Base-by-base conservation (phyloP, 139 green algal species). In the Coelastrella sp. region DNA sequence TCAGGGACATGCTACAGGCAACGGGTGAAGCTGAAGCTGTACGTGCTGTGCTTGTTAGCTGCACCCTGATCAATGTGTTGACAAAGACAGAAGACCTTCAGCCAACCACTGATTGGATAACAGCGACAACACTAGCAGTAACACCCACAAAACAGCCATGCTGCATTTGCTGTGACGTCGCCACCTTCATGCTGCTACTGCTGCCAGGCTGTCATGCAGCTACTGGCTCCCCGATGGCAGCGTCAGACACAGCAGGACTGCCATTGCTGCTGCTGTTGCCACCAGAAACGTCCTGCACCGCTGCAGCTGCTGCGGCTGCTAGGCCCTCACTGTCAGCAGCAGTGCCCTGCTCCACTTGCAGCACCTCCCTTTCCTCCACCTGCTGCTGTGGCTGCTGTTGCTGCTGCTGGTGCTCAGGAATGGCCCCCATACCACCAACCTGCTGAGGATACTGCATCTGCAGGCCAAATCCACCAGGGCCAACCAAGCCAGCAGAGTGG, bases 371-470 rank as follows among this genome's bases (percentile, higher is more conserved):
- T 57, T 85, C 14, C 79, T 85, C 10, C 79, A 72, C 56, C 56
- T 85, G 76, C n/a, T 83, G 76, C 79, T 70, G 79, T 17, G n/a
- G 83, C 83, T 89, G 66, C 68, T 60, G 82, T 60, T 61, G 84
- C 84, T 89, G 84, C 84, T 89, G 84, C 68, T 89, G 84, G 70
- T 89, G 85, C 73, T 89, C 70, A 10, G 73, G 85, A 8, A 89
- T 89, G 12, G 35, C 85, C 25, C 22, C 73, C 85, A 89, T 89
- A 20, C 7, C 63, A 24, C 61, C 82, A 57, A 24, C 10, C 65
- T 78, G 82, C 27, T 73, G 59, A 25, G 35, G 19, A 58, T 60
- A 74, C 59, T 86, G 81, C 81, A 58, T 57, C 24, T 74, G 81
- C 59, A 74, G 60, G n/a, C 81, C 24, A 19, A 27, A 86, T 8